Base-by-base conservation (phyloP, 1,284 basidiomycete genomes). In the Naganishia cerealis region DNA sequence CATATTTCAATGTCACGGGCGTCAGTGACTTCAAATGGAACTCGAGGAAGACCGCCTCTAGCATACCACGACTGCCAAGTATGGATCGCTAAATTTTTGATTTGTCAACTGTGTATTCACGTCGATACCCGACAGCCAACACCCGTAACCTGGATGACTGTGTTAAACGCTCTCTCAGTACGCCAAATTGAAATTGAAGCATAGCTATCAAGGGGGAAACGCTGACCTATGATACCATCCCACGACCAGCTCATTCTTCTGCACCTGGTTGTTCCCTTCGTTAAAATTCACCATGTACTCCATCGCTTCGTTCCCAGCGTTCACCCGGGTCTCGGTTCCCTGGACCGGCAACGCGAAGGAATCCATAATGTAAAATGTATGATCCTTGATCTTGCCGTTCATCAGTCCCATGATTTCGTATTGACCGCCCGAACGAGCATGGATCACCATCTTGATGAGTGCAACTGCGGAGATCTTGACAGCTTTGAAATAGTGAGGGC, bases 331-430 rank as follows among this genome's bases (percentile, higher is more conserved):
- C 81, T 99, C 95, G 0, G 96, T 99, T n/a, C 95, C 95, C 79
- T 98, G 92, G 0, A 99, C 96, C 0, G 95, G 95, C 3, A 99
- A 84, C 2, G 96, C 94, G 72, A 98, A 98, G 3, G 91, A 92
- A 80, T 99, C 96, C 86, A 96, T 89, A 73, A 99, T 88, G 67
- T 97, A 90, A 67, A 97, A 86, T 0, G 92, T 86, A 69, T 86
- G 86, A 9, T 89, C 91, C 53, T 94, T 85, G 29, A 97, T 89
- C 81, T 96, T 96, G 58, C 95, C 95, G 80, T 97, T 93, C 94
- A 99, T 97, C 54, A 98, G 85, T 10, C 96, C 96, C 96, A 99
- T 99, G 76, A 99, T 96, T 82, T 99, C 95, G 82, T 97, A 92
- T 66, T 90, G 90, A 2, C 96, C 95, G 59, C 95, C 96, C 7